These are phyloP conservation scores for Cadophora gregata DNA, from an alignment of 2,329 filamentous ascomycete species.

Conservation along the genomic window DNA sequence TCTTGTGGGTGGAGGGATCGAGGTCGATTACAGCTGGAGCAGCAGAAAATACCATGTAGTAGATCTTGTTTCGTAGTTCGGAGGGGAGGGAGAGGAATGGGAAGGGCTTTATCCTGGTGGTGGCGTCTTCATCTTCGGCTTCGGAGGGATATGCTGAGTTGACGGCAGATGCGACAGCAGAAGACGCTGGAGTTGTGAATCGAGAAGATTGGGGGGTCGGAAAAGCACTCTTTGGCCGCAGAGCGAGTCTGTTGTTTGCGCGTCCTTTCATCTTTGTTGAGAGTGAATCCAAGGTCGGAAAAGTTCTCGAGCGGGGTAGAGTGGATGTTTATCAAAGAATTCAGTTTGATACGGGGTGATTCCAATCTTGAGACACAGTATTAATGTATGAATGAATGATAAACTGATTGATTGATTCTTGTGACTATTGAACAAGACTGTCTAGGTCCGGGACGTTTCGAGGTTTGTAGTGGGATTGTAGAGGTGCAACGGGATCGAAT, in stretches of 20 bases:
- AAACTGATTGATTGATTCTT: constrained; percentile 7
- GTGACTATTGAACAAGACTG: constrained; percentile 1
- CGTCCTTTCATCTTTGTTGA: constrained; percentile 18
- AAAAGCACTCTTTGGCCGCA: constrained; percentile 15
- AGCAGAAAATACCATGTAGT: constrained; percentile 65
- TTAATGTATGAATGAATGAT: constrained; percentile 12
- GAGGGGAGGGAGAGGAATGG: constrained; percentile 71
- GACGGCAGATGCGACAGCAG: constrained; percentile 25
- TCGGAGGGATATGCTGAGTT: constrained; percentile 39
- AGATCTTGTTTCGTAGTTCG: constrained; percentile 74
- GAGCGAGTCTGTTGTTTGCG: constrained; percentile 16
- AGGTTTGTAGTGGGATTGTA: constrained; percentile 33
- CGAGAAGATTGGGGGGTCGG: constrained; percentile 1
- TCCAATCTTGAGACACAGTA: background rate
- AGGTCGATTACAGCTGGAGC: constrained; percentile 66
- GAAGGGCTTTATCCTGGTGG: constrained; percentile 52
- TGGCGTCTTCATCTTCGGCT: constrained; percentile 33
- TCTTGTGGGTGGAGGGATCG: constrained; percentile 68
- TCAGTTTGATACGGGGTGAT: background rate
- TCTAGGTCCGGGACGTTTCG: constrained; percentile 17
- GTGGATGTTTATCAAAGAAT: constrained; percentile 1
- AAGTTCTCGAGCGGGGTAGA: constrained; percentile 5
- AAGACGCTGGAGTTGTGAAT: constrained; percentile 23
- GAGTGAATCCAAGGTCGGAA: background rate
- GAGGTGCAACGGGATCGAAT: constrained; percentile 45